These are phyloP conservation scores for Zasmidium cellare DNA, from an alignment of 2,329 filamentous ascomycete genomes.

Conservation along the genomic window DNA sequence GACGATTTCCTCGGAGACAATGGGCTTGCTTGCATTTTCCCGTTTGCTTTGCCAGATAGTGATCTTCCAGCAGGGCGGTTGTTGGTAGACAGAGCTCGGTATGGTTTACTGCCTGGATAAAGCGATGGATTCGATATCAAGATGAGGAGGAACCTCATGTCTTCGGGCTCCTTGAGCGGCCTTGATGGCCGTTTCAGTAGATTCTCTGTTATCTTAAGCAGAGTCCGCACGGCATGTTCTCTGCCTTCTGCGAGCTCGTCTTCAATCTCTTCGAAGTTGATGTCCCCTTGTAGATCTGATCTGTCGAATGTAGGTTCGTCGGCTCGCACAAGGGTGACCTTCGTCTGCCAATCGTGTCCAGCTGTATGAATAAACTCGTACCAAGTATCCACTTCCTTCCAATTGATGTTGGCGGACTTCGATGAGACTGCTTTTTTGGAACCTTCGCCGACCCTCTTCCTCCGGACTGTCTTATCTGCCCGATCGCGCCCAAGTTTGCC, in stretches of 20 bases:
- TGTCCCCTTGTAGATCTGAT: constrained; percentile 49
- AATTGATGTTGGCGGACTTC: constrained; percentile 71
- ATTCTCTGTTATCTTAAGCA: constrained; percentile 77
- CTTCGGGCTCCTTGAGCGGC: constrained; percentile 65
- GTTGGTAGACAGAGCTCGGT: constrained; percentile 8
- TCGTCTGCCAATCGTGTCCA: constrained; percentile 65
- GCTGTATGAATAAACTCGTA: constrained; percentile 69
- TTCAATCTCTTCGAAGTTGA: constrained; percentile 48
- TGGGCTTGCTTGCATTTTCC: constrained; percentile 18
- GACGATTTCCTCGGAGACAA: constrained; percentile 28
- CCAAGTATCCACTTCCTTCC: constrained; percentile 71
- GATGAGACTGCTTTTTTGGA: constrained; percentile 49
- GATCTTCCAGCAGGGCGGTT: constrained; percentile 10
- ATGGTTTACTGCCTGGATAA: constrained; percentile 43
- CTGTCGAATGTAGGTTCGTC: constrained; percentile 29
- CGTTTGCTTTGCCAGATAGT: constrained; percentile 19
- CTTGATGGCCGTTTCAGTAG: constrained; percentile 77
- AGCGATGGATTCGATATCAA: constrained; percentile 77
- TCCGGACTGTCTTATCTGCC: constrained; percentile 29
- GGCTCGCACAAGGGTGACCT: constrained; percentile 49
- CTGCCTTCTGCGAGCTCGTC: constrained; percentile 61
- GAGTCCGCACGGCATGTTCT: constrained; percentile 65
- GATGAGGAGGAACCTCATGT: constrained; percentile 76
- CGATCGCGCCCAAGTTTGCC: constrained; percentile 49
- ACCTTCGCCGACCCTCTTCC: constrained; percentile 32